Evolutionary conservation across 208 protist genomes (phyloP).

Genomic region (Leishmania martiniquensis): DNA sequence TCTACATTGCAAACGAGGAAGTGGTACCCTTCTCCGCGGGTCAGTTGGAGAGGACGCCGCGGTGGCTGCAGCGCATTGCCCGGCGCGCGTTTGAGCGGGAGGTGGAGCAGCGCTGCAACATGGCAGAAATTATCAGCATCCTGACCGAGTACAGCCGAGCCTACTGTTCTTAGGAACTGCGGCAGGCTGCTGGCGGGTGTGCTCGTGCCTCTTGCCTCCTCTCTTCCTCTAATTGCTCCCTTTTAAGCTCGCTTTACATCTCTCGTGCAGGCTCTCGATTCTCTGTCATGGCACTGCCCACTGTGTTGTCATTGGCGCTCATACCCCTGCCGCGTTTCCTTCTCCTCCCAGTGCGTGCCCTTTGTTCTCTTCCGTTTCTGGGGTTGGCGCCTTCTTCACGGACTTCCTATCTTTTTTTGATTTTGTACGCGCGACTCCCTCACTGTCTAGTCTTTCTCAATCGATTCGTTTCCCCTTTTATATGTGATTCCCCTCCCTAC

Average conservation of each 20-base stretch:
- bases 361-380: background rate
- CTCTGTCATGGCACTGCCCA: background rate
- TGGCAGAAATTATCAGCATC: conserved; percentile 52
- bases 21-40: conserved; percentile 42
- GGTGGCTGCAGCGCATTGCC: conserved; percentile 62
- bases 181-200: background rate
- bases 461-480: too few species aligned
- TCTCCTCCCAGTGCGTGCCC: background rate
- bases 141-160: conserved; percentile 44
- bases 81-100: conserved; percentile 48
- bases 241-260: background rate
- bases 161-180: conserved; percentile 7
- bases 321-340: background rate
- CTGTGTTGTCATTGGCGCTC: background rate
- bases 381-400: background rate
- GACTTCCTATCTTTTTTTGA: background rate
- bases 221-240: background rate
- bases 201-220: background rate
- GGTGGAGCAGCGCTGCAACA: conserved; percentile 46
- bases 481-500: background rate
- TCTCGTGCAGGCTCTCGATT: background rate
- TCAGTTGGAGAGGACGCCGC: conserved; percentile 39
- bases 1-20: conserved; percentile 54
- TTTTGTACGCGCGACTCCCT: background rate
- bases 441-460: background rate